Evolutionary conservation across 768 basidiomycete species (phyloP).

Genomic region (Cystobasidium tubakii): DNA sequence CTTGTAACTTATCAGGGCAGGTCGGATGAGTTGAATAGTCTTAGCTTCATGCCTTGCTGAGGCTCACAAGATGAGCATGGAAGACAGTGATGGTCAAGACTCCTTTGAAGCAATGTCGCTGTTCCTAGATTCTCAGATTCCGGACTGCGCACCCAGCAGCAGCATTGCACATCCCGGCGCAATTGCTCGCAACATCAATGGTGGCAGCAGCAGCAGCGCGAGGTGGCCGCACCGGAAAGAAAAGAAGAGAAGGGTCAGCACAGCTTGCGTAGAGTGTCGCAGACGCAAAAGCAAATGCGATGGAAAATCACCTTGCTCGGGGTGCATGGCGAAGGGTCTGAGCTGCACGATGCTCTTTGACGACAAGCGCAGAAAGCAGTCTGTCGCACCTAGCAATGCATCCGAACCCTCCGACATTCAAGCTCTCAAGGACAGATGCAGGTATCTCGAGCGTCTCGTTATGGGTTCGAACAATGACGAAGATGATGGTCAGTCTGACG

Average conservation of each 20-base stretch:
- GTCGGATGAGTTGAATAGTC: too few relatives aligned
- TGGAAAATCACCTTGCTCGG: background rate
- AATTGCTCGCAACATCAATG: background rate
- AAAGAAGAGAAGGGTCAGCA: slow-evolving; percentile 1
- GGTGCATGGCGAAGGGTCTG: background rate
- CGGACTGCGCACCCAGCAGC: too few relatives aligned
- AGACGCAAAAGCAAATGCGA: background rate
- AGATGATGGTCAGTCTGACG: background rate
- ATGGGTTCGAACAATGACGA: background rate
- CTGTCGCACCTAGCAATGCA: background rate
- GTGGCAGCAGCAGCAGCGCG: background rate
- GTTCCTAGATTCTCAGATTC: too few relatives aligned
- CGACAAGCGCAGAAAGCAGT: background rate
- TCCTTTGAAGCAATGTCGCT: too few relatives aligned
- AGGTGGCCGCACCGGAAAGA: background rate
- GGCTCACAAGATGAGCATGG: too few relatives aligned
- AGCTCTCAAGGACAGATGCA: background rate
- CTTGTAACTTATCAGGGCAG: too few relatives aligned
- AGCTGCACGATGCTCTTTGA: slow-evolving; percentile 4
- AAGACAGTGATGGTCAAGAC: too few relatives aligned
- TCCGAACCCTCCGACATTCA: background rate
- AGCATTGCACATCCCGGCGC: too few relatives aligned
- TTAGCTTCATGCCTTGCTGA: too few relatives aligned
- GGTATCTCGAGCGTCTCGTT: background rate
- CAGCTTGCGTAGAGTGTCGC: background rate